Percentiles rank a stretch among this genome's conserved stretches.
These are phyloP conservation scores for Penicillium macrosclerotiorum DNA, from an alignment of 495 filamentous ascomycete species.

Conservation along the genomic window DNA sequence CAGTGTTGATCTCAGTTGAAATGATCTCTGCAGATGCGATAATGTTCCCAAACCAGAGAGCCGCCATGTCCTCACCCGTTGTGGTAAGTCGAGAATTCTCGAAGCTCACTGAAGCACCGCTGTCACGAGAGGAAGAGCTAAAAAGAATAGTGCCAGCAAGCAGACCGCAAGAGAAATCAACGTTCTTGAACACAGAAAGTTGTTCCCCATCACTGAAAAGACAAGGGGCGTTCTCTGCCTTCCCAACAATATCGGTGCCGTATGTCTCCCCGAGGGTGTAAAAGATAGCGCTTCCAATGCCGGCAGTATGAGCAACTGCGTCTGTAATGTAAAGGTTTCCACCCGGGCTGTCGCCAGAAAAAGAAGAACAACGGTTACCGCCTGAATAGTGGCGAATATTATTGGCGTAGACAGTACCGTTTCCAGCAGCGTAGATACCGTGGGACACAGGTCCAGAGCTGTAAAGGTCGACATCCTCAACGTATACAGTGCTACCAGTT, in stretches of 20 bases:
- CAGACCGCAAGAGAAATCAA: slow-evolving; percentile 8
- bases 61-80: slow-evolving; percentile 7
- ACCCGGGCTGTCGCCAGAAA: slow-evolving; percentile 17
- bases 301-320: slow-evolving; percentile 15
- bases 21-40: slow-evolving; percentile 5
- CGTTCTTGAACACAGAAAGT: slow-evolving; percentile 4
- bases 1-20: slow-evolving; percentile 7
- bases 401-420: slow-evolving; percentile 14
- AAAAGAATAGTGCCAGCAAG: slow-evolving; percentile 15
- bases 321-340: slow-evolving; percentile 17
- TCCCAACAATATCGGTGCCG: slow-evolving; percentile 8
- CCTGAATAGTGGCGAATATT: slow-evolving; percentile 17
- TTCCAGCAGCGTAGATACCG: slow-evolving; percentile 17
- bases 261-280: slow-evolving; percentile 13
- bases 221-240: slow-evolving; percentile 13
- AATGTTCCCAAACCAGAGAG: slow-evolving; percentile 16
- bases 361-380: slow-evolving; percentile 17
- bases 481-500: slow-evolving; percentile 11
- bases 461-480: slow-evolving; percentile 19
- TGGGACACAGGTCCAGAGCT: slow-evolving; percentile 19
- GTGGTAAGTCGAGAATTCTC: slow-evolving; percentile 10
- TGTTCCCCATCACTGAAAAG: slow-evolving; percentile 14
- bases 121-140: not conserved
- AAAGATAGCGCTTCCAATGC: slow-evolving; percentile 19
- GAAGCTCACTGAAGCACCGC: slow-evolving; percentile 4